Evolutionary conservation across 2,329 filamentous ascomycete species (phyloP).

Genomic region (Teratosphaeria viscida): DNA sequence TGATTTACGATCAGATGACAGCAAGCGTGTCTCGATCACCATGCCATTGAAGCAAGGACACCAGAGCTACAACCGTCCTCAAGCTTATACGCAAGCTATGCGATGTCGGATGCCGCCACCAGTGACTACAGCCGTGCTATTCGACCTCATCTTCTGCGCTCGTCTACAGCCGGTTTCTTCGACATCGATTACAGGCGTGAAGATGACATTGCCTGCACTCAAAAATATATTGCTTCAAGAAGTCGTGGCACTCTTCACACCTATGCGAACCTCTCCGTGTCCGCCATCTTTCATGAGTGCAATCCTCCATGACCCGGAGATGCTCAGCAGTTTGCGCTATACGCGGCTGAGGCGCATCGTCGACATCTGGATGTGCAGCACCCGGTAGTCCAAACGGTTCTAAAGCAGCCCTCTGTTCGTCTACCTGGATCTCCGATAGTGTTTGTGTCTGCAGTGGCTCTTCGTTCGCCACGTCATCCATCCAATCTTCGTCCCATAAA

Average conservation of each 20-base stretch:
- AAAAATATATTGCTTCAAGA: constrained; percentile 32
- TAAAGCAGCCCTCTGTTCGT: not conserved
- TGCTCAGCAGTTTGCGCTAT: constrained; percentile 17
- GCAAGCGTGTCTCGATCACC: not conserved
- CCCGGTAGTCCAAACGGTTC: not conserved
- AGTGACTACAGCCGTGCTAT: not conserved
- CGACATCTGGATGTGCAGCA: not conserved
- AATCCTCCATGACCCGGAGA: constrained; percentile 32
- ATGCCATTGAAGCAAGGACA: not conserved
- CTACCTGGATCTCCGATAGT: not conserved
- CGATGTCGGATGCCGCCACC: not conserved
- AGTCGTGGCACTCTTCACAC: constrained; percentile 37
- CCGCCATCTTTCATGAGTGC: constrained; percentile 30
- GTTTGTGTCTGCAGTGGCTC: not conserved
- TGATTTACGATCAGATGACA: not conserved
- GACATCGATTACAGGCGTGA: constrained; percentile 38
- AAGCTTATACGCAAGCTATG: not conserved
- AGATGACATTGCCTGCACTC: constrained; percentile 34
- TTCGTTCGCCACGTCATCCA: not conserved
- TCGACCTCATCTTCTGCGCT: not conserved
- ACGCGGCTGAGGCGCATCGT: constrained; percentile 21
- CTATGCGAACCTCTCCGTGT: constrained; percentile 22
- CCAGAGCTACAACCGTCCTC: not conserved
- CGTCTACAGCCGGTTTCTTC: constrained; percentile 31
- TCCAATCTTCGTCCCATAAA: constrained; percentile 11